Conservation (phyloP, 2,329 filamentous ascomycete species). For the Colletotrichum spinosum region DNA sequence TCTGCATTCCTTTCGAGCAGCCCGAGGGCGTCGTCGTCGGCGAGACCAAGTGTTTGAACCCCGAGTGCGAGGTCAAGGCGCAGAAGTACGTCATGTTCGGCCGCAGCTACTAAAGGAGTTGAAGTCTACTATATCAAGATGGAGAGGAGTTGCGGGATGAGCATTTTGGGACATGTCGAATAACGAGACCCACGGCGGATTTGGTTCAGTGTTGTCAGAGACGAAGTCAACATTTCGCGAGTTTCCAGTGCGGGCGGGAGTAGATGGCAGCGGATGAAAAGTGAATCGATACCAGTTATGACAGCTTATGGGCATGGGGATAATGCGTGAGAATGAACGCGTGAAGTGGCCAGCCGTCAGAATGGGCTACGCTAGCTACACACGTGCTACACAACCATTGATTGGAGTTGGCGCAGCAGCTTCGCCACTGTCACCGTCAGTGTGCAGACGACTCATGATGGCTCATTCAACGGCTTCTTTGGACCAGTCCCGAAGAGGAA, state of each 20-base stretch:
- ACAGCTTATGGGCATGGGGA: background rate
- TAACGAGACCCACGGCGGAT: conserved; percentile 27
- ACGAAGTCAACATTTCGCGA: background rate
- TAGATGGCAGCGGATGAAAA: conserved; percentile 26
- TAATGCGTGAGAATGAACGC: background rate
- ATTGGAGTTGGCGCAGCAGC: background rate
- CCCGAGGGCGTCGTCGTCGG: conserved; percentile 82
- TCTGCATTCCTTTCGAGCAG: conserved; percentile 83
- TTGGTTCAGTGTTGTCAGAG: conserved; percentile 32
- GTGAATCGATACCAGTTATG: conserved; percentile 36
- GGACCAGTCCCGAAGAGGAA: conserved; percentile 24
- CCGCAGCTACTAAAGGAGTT: conserved; percentile 67
- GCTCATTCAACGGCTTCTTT: conserved; percentile 30
- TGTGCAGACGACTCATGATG: conserved; percentile 19
- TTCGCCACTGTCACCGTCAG: conserved; percentile 14
- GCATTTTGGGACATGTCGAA: conserved; percentile 32
- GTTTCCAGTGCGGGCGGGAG: conserved; percentile 1
- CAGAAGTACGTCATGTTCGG: conserved; percentile 96
- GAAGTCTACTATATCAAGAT: conserved; percentile 12
- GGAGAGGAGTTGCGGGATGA: conserved; percentile 32
- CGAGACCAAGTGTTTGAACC: conserved; percentile 92
- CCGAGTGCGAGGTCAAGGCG: conserved; percentile 81
- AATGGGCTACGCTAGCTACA: background rate
- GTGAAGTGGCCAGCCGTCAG: too few species aligned
- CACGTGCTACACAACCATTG: background rate